These are phyloP conservation scores for Inosperma sp. DNA, from an alignment of 768 basidiomycete genomes.

Conservation along the genomic window DNA sequence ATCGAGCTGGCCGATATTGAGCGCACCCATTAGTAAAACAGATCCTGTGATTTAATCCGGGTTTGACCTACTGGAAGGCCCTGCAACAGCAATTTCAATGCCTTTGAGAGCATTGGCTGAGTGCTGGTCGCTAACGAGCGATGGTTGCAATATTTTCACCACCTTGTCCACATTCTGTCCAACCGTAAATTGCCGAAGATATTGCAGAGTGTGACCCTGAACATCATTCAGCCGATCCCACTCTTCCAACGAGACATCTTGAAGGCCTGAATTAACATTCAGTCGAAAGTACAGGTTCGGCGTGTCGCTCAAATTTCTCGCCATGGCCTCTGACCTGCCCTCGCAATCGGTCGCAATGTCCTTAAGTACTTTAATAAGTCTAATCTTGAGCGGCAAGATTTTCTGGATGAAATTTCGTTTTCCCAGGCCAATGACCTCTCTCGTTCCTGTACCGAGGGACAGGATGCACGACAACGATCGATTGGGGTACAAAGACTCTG, in stretches of 20 bases:
- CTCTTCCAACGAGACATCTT: not conserved
- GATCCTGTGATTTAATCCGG: too few species aligned
- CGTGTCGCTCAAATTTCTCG: not conserved
- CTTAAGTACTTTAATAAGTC: not conserved
- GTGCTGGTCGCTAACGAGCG: too few species aligned
- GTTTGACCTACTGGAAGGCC: too few species aligned
- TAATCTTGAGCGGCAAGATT: not conserved
- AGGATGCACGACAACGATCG: not conserved
- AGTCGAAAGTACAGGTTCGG: not conserved
- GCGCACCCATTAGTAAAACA: too few species aligned
- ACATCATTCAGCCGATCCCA: not conserved
- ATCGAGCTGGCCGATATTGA: too few species aligned
- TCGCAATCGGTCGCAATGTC: slow-evolving; percentile 2
- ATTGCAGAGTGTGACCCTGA: not conserved
- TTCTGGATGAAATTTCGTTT: too few species aligned
- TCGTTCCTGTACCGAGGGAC: not conserved
- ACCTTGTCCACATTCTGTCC: not conserved
- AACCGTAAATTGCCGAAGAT: not conserved
- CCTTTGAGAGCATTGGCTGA: too few species aligned
- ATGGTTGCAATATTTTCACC: not conserved
- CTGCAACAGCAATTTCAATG: too few species aligned
- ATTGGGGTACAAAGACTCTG: not conserved
- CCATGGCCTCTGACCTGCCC: not conserved
- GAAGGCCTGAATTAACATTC: not conserved
- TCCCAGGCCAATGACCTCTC: not conserved